Base-by-base conservation (phyloP, 345 rosid genomes). In the Dovyalis caffra region DNA sequence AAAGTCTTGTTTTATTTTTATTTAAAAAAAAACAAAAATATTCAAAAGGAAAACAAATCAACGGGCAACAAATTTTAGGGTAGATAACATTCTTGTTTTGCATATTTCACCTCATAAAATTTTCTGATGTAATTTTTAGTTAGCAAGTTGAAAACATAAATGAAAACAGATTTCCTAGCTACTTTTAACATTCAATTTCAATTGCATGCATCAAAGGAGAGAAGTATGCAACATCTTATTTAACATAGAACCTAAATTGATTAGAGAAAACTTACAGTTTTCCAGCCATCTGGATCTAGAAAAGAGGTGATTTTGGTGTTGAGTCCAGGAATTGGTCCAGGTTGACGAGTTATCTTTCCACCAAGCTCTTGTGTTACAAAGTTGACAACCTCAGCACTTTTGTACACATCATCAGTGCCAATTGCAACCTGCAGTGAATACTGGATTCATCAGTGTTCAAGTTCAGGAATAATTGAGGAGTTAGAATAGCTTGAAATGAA, bases 231-330 rank as follows among this genome's bases (percentile, higher is more conserved):
- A 26, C 33, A 67, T 67, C 29, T 29, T 20, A 18, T 18, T 12
- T 9, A 53, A 32, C 20, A 12, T 18, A 4, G 26, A n/a, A 53
- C 10, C 60, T 1, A 53, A 53, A n/a, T n/a, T 53, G 25, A 53
- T 53, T 8, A 8, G 6, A 70, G 15, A 18, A 43, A 77, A 79
- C 91, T 79, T 79, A 92, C 97, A 5, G 96, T 91, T 86, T 95
- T 95, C 99, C 98, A 93, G 78, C 98, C 98, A 85, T 95, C 98
- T 32, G 96, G 98, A 75, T 93, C 99, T 25, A 91, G 86, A 70
- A 95, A 95, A 49, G 93, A 74, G 71, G 88, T 86, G 66, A 93
- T 93, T 85, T 91, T 95, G 82, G 98, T 93, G 84, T 88, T 89
- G 32, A 92, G 21, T 79, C 99, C 99, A 9, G 96, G 97, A 83